Base-by-base conservation (phyloP, 768 basidiomycete genomes). In the Rhodotorula taiwanensis region DNA sequence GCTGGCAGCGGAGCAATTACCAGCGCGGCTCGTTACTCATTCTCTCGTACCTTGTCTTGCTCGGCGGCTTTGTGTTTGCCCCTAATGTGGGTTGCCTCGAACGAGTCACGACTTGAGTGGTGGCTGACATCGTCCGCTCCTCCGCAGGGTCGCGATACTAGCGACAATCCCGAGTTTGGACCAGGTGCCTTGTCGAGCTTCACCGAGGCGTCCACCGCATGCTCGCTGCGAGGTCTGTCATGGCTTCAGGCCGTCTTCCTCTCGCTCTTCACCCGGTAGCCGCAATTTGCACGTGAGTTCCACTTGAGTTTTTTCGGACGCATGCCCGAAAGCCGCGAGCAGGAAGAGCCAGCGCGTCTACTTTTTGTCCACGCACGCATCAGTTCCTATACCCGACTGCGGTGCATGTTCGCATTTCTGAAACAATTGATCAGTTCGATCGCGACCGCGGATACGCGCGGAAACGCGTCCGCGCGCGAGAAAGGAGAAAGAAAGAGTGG, bases 11-110 rank as follows among this genome's bases (percentile, higher is more conserved):
- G 45, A 43, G 42, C 71, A 98, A 98, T 77, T 99, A 99, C 75
- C 91, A 97, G 74, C 84, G 95, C 70, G 95, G 95, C 51, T 91
- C 88, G 70, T 95, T 95, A 62, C 83, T 99, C 50, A 86, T 97
- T 58, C 79, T 98, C 53, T 92, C 92, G 89, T 99, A 99, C 75
- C 79, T 98, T 51, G 93, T 97, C 50, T 83, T 99, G 39, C 76
- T 83, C 41, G 83, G 89, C 34, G 95, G 95, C 27, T 99, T 98
- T 79, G 61, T 58, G 1, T 65, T 55, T n/a, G 63, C 67, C 0
- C 67, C 67, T 0, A 21, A 9, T 11, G 58, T 59, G 18, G 28
- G 53, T 55, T 28, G 23, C 31, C 20, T 41, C 36, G 9, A 18
- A 31, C n/a, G 33, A 48, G 8, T 31, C 25, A 49, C 36, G 47